Percentiles rank a stretch among this genome's conserved stretches.
These are phyloP conservation scores for Boletellus sp. DNA, from an alignment of 768 basidiomycete species.

Conservation along the genomic window DNA sequence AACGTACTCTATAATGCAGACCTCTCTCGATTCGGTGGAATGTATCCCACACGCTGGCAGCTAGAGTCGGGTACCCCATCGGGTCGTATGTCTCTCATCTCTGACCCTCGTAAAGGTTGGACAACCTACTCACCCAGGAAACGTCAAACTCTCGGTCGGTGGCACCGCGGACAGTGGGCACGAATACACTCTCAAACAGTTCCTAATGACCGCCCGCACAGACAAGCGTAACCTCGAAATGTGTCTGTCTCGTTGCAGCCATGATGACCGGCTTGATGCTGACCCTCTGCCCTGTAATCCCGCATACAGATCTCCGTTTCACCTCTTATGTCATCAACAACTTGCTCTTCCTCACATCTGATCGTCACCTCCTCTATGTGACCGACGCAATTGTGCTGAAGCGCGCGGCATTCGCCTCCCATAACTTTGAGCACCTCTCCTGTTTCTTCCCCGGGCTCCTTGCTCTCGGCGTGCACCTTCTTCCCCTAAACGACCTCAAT, in stretches of 20 bases:
- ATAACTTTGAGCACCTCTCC: conserved; percentile 65
- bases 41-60: conserved; percentile 62
- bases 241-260: conserved; percentile 40
- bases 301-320: conserved; percentile 49
- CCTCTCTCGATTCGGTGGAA: conserved; percentile 46
- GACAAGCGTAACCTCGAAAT: conserved; percentile 61
- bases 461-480: conserved; percentile 63
- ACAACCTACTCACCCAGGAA: not conserved
- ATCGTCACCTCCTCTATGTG: conserved; percentile 46
- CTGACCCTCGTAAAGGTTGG: not conserved
- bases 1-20: conserved; percentile 45
- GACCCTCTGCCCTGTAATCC: not conserved
- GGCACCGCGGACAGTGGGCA: conserved; percentile 68
- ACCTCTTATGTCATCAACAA: conserved; percentile 60
- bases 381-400: conserved; percentile 42
- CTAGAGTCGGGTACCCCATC: conserved; percentile 41
- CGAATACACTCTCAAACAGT: conserved; percentile 74
- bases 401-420: conserved; percentile 33
- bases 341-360: conserved; percentile 30
- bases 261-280: not conserved
- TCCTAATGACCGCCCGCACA: conserved; percentile 58
- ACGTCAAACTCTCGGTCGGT: conserved; percentile 52
- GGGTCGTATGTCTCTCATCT: conserved; percentile 40
- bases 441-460: conserved; percentile 78
- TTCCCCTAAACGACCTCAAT: conserved; percentile 52